These are phyloP conservation scores for Neocatenulostroma microsporum DNA, from an alignment of 2,329 filamentous ascomycete genomes.

Conservation along the genomic window DNA sequence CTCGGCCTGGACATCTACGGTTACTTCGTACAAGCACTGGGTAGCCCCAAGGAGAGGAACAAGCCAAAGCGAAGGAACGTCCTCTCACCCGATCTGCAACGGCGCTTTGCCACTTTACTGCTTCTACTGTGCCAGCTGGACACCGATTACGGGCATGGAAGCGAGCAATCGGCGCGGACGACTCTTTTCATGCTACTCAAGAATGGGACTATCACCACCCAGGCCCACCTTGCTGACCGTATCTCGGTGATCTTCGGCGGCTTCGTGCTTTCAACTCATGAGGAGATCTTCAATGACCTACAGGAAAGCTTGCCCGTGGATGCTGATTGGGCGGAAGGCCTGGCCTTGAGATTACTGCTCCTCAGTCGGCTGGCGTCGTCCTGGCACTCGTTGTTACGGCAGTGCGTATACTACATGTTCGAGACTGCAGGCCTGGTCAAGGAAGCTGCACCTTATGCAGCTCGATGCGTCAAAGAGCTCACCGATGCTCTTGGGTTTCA, in stretches of 20 bases:
- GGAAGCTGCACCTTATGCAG: conserved; percentile 60
- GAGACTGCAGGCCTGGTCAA: conserved; percentile 72
- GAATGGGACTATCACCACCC: conserved; percentile 59
- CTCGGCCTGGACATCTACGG: conserved; percentile 68
- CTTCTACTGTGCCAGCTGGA: conserved; percentile 60
- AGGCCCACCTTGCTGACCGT: conserved; percentile 63
- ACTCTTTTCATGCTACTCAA: conserved; percentile 67
- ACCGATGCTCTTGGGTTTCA: conserved; percentile 57
- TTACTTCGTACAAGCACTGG: conserved; percentile 63
- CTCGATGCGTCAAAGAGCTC: conserved; percentile 60
- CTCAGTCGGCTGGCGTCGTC: conserved; percentile 67
- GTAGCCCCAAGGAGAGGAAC: no score
- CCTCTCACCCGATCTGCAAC: conserved; percentile 62
- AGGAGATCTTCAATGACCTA: conserved; percentile 76
- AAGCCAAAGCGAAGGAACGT: conserved; percentile 45
- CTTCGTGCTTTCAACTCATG: conserved; percentile 75
- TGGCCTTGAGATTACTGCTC: conserved; percentile 72
- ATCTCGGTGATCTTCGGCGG: conserved; percentile 70
- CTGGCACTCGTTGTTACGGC: conserved; percentile 79
- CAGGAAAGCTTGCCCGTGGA: conserved; percentile 70
- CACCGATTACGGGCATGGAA: conserved; percentile 56
- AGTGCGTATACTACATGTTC: conserved; percentile 88
- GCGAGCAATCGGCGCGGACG: conserved; percentile 55
- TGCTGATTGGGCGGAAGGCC: conserved; percentile 65
- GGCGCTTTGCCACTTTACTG: conserved; percentile 60